phyloP scores from a whole-genome alignment of 108 stramenopile species.

The Cyclotella sp. region DNA sequence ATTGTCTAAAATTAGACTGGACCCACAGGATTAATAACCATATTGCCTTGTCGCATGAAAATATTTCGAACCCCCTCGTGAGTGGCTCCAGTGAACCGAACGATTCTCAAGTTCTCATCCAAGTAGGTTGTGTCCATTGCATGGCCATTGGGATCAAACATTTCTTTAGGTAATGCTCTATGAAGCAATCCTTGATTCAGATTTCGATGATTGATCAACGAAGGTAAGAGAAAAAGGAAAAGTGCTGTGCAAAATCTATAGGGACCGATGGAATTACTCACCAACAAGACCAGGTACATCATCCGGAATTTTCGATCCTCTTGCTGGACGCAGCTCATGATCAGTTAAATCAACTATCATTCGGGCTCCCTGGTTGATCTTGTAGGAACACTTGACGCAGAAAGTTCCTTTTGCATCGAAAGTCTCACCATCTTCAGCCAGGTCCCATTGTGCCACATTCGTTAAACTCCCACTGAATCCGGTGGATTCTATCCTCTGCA shows the following conservation, averaged over 20 bases:
- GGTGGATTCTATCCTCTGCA: slow-evolving; percentile 59
- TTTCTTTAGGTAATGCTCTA: slow-evolving; percentile 67
- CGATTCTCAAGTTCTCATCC: slow-evolving; percentile 73
- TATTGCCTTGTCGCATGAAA: slow-evolving; percentile 39
- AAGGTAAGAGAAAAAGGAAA: neutral
- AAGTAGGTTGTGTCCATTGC: slow-evolving; percentile 80
- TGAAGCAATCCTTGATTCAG: slow-evolving; percentile 49
- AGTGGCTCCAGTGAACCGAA: slow-evolving; percentile 63
- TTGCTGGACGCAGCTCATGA: slow-evolving; percentile 50
- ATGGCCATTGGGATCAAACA: slow-evolving; percentile 72
- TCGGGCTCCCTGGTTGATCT: slow-evolving; percentile 75
- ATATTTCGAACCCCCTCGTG: slow-evolving; percentile 76
- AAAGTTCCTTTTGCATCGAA: slow-evolving; percentile 69
- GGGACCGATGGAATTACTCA: neutral
- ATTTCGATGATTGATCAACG: neutral
- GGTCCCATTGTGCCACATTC: slow-evolving; percentile 68
- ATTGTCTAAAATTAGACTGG: neutral
- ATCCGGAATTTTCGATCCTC: slow-evolving; percentile 60
- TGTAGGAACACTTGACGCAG: slow-evolving; percentile 55
- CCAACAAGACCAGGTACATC: slow-evolving; percentile 56
- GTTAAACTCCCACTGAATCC: slow-evolving; percentile 54
- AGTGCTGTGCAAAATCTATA: too few relatives aligned
- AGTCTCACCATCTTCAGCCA: slow-evolving; percentile 48
- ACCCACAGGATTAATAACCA: slow-evolving; percentile 6
- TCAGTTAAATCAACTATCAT: slow-evolving; percentile 58